Base-by-base conservation (phyloP, 148 eudicot genomes). In the Spergularia marina region DNA sequence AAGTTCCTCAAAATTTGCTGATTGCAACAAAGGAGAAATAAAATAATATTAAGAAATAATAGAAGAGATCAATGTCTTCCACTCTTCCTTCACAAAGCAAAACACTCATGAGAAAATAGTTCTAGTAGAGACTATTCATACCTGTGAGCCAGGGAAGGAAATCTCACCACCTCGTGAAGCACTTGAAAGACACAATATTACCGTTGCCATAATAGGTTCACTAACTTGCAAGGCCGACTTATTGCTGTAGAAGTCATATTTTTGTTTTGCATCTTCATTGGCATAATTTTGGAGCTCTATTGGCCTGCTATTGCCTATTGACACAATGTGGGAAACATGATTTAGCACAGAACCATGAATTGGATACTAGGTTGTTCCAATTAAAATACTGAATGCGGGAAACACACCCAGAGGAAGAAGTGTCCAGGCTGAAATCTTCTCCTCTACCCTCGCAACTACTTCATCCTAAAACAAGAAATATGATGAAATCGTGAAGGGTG, bases 371-470 rank as follows among this genome's bases (percentile, higher is more conserved):
- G 39, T n/a, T 70, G 2, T 62, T 60, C 15, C 23, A 40, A 39
- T 47, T 10, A 20, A 68, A 13, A 73, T 10, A 44, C 54, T 21
- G 16, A 21, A 20, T 0, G n/a, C 51, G 21, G 59, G 52, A 60
- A 60, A 54, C 49, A 49, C 75, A 93, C 98, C 94, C 82, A 69
- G 85, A 36, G 98, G 98, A 77, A 95, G 90, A 88, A 92, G 88
- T 76, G 89, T 87, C 98, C 98, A 95, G 70, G 96, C 92, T 81
- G 94, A 92, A 80, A 89, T 89, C 78, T 81, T 88, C 62, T 89
- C 90, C 78, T 90, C 96, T 64, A 95, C 80, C 61, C 82, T 85
- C 57, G 82, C 75, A 65, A 76, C 80, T 56, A 89, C 63, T 62
- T 85, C 86, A 82, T 90, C 96, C 97, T 94, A 79, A 23, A 72